These are phyloP conservation scores for Dactylellina drechsleri DNA, from an alignment of 2,329 filamentous ascomycete species.

Conservation along the genomic window DNA sequence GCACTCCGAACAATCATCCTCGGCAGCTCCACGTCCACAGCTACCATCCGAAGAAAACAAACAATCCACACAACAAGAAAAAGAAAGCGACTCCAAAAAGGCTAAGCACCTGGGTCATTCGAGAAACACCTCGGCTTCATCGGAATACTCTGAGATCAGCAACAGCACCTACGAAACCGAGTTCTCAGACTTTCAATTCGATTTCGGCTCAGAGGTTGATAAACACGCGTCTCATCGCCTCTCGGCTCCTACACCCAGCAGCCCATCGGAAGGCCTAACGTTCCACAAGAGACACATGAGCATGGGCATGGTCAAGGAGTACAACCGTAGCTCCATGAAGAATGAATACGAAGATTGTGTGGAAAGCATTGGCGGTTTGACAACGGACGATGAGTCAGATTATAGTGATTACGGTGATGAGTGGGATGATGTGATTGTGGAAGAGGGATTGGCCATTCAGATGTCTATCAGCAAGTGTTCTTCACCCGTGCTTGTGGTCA, in stretches of 20 bases:
- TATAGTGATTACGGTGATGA: conserved; percentile 45
- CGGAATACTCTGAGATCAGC: conserved; percentile 43
- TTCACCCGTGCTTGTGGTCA: conserved; percentile 31
- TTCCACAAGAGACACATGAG: conserved; percentile 19
- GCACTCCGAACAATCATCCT: conserved; percentile 12
- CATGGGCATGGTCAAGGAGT: conserved; percentile 28
- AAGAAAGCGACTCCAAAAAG: conserved; percentile 15
- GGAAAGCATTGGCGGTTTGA: conserved; percentile 42
- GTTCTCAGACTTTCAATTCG: conserved; percentile 53
- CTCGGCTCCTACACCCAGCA: background rate
- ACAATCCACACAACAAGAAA: conserved; percentile 10
- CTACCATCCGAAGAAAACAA: conserved; percentile 16
- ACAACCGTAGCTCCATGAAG: conserved; percentile 1
- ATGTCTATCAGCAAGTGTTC: conserved; percentile 32
- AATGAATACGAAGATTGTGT: conserved; percentile 49
- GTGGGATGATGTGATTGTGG: conserved; percentile 39
- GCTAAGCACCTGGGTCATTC: conserved; percentile 26
- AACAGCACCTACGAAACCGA: conserved; percentile 49
- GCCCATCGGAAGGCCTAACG: conserved; percentile 1
- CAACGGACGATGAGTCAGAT: conserved; percentile 50
- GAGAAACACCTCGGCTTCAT: conserved; percentile 48
- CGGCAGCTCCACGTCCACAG: conserved; percentile 12
- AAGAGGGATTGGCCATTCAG: conserved; percentile 45
- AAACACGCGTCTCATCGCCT: conserved; percentile 13
- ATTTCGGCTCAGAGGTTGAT: conserved; percentile 22